Conservation (phyloP, 2,329 filamentous ascomycete genomes). For the Aspergillus felis region DNA sequence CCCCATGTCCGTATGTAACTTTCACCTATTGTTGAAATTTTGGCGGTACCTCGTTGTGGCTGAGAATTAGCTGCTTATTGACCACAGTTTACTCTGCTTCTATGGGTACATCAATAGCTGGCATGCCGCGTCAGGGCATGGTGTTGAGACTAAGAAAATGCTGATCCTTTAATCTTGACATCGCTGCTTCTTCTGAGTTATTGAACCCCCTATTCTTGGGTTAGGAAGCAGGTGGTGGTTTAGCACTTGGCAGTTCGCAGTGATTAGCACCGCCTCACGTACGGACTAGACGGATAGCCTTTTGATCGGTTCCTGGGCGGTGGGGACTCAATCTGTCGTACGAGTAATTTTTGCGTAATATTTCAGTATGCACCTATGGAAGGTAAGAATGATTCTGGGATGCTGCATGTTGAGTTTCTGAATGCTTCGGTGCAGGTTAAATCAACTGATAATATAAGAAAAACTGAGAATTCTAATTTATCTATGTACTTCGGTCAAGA, state of each 20-base stretch:
- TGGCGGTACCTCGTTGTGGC: neutral
- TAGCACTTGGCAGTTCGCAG: neutral
- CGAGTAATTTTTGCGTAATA: neutral
- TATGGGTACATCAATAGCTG: neutral
- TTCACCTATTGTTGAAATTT: neutral
- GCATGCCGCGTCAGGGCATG: neutral
- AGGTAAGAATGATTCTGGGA: neutral
- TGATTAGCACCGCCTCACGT: neutral
- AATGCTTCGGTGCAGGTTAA: neutral
- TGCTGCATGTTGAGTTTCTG: neutral
- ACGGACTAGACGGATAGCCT: neutral
- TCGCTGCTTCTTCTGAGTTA: neutral
- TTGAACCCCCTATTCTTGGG: neutral
- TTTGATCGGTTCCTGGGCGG: neutral
- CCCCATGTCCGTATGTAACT: neutral
- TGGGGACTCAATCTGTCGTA: neutral
- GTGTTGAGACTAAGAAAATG: neutral
- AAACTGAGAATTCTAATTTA: neutral
- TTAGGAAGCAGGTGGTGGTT: neutral
- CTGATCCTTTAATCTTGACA: neutral
- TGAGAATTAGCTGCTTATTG: neutral
- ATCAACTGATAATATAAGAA: neutral
- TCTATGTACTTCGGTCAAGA: neutral
- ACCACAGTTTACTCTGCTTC: neutral
- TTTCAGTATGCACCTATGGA: neutral